Evolutionary conservation across 208 protist genomes (phyloP).

Genomic region (Crithidia sp.): DNA sequence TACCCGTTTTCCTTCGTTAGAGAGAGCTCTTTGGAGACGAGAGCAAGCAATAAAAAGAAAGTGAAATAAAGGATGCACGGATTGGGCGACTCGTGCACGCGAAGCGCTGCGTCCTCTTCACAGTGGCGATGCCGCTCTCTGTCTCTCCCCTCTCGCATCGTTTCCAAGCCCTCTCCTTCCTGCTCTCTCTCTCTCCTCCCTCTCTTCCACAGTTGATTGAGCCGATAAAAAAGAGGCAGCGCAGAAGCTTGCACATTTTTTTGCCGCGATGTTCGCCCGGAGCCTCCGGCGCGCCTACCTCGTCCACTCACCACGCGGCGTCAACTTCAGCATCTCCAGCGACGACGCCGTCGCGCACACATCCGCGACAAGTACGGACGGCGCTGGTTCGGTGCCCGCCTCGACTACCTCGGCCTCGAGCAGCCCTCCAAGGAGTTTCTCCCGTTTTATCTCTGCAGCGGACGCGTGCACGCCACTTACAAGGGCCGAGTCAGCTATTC

Average conservation of each 20-base stretch:
- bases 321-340: constrained; percentile 62
- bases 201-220: too few species aligned
- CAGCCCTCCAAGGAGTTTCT: constrained; percentile 80
- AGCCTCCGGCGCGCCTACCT: constrained; percentile 31
- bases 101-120: too few species aligned
- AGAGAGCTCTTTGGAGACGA: too few species aligned
- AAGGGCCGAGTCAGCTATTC: constrained; percentile 61
- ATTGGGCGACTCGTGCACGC: too few species aligned
- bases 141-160: too few species aligned
- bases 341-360: constrained; percentile 48
- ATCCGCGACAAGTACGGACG: constrained; percentile 64
- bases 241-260: too few species aligned
- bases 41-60: not conserved
- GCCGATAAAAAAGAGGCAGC: not conserved
- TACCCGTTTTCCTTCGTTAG: too few species aligned
- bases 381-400: constrained; percentile 71
- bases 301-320: constrained; percentile 74
- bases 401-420: constrained; percentile 61
- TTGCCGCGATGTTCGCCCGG: constrained; percentile 43
- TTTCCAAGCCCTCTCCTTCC: too few species aligned
- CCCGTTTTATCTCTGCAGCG: constrained; percentile 87
- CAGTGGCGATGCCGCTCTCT: too few species aligned
- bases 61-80: too few species aligned
- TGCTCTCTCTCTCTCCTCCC: too few species aligned
- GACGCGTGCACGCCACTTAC: constrained; percentile 58